Conservation (phyloP, 1,139 yeast species). For the Magnusiomyces paraingens region DNA sequence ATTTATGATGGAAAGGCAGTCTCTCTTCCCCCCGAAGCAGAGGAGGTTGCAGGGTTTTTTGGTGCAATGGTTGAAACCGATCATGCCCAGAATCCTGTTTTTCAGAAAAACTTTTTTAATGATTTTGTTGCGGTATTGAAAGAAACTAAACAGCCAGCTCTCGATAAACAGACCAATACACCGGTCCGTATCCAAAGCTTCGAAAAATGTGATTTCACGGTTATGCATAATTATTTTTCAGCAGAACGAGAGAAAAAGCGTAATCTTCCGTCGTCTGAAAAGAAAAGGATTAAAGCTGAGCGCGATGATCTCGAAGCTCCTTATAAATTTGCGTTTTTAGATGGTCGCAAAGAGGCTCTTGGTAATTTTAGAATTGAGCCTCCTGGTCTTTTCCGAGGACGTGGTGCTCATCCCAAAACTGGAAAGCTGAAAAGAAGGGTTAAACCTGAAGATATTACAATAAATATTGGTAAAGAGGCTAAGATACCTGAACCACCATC, state of each 20-base stretch:
- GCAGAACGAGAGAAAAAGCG: slow-evolving; percentile 66
- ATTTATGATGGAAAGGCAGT: slow-evolving; percentile 73
- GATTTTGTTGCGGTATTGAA: slow-evolving; percentile 68
- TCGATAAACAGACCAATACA: slow-evolving; percentile 30
- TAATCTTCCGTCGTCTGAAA: slow-evolving; percentile 58
- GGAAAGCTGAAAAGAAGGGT: slow-evolving; percentile 73
- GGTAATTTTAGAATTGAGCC: slow-evolving; percentile 95
- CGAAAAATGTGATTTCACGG: slow-evolving; percentile 67
- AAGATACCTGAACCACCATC: slow-evolving; percentile 75
- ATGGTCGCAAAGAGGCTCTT: slow-evolving; percentile 86
- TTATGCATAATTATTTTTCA: slow-evolving; percentile 70
- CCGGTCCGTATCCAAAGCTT: slow-evolving; percentile 50
- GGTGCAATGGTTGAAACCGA: slow-evolving; percentile 87
- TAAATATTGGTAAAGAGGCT: slow-evolving; percentile 70
- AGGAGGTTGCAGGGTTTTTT: slow-evolving; percentile 93
- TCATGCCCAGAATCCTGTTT: slow-evolving; percentile 80
- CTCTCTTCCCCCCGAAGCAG: slow-evolving; percentile 69
- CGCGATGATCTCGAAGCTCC: slow-evolving; percentile 74
- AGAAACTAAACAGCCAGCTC: slow-evolving; percentile 58
- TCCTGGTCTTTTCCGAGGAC: slow-evolving; percentile 91
- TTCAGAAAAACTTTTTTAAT: slow-evolving; percentile 76
- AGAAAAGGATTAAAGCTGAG: slow-evolving; percentile 63
- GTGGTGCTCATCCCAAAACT: slow-evolving; percentile 96
- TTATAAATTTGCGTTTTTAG: slow-evolving; percentile 68
- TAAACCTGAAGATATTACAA: slow-evolving; percentile 78